Evolutionary conservation across 2,329 filamentous ascomycete species (phyloP).

Genomic region (Trichoderma atroviride): DNA sequence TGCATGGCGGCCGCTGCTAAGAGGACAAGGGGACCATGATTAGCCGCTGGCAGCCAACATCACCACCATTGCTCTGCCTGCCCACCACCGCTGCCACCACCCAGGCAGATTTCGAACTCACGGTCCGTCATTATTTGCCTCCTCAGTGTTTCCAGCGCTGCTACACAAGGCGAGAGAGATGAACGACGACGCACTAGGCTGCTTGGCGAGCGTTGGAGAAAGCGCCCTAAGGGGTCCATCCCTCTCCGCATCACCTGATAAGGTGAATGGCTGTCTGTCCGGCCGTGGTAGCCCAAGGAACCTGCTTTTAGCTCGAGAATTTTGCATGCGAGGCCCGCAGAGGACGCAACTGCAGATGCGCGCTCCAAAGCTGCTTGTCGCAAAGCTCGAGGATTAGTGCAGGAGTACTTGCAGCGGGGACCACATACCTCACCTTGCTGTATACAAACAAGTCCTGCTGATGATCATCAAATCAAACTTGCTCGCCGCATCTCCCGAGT

Average conservation of each 20-base stretch:
- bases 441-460: not conserved
- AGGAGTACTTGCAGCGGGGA: not conserved
- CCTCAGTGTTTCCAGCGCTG: not conserved
- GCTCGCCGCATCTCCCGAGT: not conserved
- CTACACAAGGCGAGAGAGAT: not conserved
- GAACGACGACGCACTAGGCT: not conserved
- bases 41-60: constrained; percentile 20
- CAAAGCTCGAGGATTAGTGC: not conserved
- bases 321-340: not conserved
- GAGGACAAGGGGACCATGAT: constrained; percentile 5
- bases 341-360: not conserved
- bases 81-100: not conserved
- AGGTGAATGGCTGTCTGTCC: not conserved
- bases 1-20: constrained; percentile 11
- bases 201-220: not conserved
- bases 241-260: constrained; percentile 19
- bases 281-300: not conserved
- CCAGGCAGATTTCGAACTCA: constrained; percentile 1
- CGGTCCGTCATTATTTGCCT: constrained; percentile 20
- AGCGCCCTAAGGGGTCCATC: not conserved
- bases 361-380: not conserved
- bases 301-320: not conserved
- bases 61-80: not conserved
- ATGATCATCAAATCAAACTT: not conserved
- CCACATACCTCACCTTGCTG: not conserved